A percentile compares a stretch with the other conserved stretches of the same genome.
Evolutionary conservation across 441 rosid species (phyloP).

Genomic region (Pelargonium fulgidum): DNA sequence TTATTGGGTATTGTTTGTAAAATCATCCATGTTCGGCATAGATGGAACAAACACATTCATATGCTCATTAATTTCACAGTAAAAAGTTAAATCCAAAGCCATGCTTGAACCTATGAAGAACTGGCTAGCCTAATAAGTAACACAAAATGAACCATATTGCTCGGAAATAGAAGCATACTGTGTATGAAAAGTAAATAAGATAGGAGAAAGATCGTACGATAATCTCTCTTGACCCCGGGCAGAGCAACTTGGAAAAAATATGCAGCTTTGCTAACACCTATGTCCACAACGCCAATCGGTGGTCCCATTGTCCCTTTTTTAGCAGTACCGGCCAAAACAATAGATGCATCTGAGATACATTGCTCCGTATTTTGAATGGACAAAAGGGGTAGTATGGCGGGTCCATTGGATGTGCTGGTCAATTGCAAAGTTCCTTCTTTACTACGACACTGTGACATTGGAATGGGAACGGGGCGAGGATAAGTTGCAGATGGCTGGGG

Average conservation of each 20-base stretch:
- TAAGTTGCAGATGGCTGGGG: conserved; percentile 11
- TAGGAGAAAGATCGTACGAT: conserved; percentile 24
- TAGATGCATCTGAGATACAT: conserved; percentile 24
- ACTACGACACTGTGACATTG: conserved; percentile 6
- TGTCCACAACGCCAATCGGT: conserved; percentile 45
- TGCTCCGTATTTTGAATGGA: conserved; percentile 23
- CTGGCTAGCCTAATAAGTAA: not conserved
- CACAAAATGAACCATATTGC: not conserved
- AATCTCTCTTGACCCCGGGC: conserved; percentile 50
- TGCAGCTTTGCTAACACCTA: conserved; percentile 49
- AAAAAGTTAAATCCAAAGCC: too few species aligned
- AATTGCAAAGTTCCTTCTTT: conserved; percentile 18
- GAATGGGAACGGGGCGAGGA: not conserved
- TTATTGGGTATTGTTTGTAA: too few species aligned
- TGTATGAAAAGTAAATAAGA: not conserved
- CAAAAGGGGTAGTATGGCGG: conserved; percentile 18
- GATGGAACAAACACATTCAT: too few species aligned
- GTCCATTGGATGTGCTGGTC: conserved; percentile 24
- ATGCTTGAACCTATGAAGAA: too few species aligned
- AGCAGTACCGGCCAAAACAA: conserved; percentile 39
- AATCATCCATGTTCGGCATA: too few species aligned
- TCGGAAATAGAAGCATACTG: not conserved
- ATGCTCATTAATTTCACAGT: too few species aligned
- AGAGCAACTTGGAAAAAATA: conserved; percentile 53
- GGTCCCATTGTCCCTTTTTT: conserved; percentile 31